Evolutionary conservation across 2,329 filamentous ascomycete species (phyloP).

Genomic region (Rhexocercosporidium sp.): DNA sequence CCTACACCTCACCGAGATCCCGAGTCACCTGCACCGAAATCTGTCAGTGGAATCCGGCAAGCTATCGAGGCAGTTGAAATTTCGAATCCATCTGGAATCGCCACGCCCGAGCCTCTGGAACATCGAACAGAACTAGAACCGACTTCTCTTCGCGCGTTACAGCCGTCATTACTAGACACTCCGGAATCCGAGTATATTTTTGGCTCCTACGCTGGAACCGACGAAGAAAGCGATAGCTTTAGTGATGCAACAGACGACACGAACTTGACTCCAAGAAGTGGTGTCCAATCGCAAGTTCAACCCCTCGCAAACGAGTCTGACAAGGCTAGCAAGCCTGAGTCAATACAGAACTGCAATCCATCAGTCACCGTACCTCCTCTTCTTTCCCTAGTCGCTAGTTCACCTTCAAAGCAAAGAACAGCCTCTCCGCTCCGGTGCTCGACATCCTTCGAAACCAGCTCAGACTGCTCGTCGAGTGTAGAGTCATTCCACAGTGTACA

Average conservation of each 20-base stretch:
- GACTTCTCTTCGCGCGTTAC: background rate
- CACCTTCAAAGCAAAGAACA: constrained; percentile 45
- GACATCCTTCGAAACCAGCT: constrained; percentile 36
- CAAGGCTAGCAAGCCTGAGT: constrained; percentile 39
- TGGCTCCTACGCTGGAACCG: constrained; percentile 4
- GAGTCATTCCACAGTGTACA: constrained; percentile 62
- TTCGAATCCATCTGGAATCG: background rate
- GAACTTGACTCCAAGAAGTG: constrained; percentile 32
- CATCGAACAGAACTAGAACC: background rate
- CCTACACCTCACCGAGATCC: constrained; percentile 14
- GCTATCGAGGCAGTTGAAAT: background rate
- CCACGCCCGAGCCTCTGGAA: background rate
- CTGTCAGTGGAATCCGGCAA: background rate
- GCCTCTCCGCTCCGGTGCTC: constrained; percentile 32
- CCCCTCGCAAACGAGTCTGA: constrained; percentile 38
- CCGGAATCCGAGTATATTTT: constrained; percentile 12
- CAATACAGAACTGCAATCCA: constrained; percentile 42
- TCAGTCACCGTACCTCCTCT: constrained; percentile 48
- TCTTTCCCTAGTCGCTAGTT: constrained; percentile 49
- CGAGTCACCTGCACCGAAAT: background rate
- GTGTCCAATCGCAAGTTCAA: constrained; percentile 40
- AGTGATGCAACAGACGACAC: constrained; percentile 39
- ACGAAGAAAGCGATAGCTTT: constrained; percentile 34
- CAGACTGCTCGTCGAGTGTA: constrained; percentile 51
- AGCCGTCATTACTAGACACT: constrained; percentile 23